Conservation (phyloP, 306 rosid species). For the Sophora flavescens region DNA sequence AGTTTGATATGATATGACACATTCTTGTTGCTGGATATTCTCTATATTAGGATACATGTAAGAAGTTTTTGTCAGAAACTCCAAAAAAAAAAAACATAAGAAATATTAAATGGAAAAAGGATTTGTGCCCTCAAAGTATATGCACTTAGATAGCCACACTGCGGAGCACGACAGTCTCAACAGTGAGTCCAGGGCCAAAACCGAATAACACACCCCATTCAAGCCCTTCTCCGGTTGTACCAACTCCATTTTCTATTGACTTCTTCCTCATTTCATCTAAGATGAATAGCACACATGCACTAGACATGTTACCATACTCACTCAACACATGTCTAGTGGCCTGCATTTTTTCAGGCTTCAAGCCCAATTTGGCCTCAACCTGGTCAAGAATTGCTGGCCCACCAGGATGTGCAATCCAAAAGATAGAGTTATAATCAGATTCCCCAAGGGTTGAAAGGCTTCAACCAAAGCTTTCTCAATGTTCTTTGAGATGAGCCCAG, state of each 20-base stretch:
- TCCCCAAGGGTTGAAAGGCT: constrained; percentile 45
- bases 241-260: constrained; percentile 22
- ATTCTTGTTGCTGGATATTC: neutral
- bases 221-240: constrained; percentile 48
- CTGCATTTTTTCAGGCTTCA: constrained; percentile 46
- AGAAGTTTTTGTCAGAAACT: too few species aligned
- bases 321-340: constrained; percentile 41
- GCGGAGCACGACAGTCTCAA: constrained; percentile 42
- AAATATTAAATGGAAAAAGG: neutral
- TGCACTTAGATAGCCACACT: neutral
- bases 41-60: neutral
- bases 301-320: constrained; percentile 50
- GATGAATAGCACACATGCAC: constrained; percentile 47
- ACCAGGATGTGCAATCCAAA: constrained; percentile 49
- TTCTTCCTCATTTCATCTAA: constrained; percentile 45
- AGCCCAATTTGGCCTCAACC: constrained; percentile 44
- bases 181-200: constrained; percentile 49
- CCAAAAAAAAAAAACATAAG: neutral
- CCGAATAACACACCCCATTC: constrained; percentile 52
- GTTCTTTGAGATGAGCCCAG: constrained; percentile 46
- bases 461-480: constrained; percentile 40
- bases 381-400: constrained; percentile 47
- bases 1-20: neutral
- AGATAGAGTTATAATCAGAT: constrained; percentile 47
- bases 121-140: neutral